phyloP scores from a whole-genome alignment of 2,329 filamentous ascomycete species.

The Camillea tinctor region DNA sequence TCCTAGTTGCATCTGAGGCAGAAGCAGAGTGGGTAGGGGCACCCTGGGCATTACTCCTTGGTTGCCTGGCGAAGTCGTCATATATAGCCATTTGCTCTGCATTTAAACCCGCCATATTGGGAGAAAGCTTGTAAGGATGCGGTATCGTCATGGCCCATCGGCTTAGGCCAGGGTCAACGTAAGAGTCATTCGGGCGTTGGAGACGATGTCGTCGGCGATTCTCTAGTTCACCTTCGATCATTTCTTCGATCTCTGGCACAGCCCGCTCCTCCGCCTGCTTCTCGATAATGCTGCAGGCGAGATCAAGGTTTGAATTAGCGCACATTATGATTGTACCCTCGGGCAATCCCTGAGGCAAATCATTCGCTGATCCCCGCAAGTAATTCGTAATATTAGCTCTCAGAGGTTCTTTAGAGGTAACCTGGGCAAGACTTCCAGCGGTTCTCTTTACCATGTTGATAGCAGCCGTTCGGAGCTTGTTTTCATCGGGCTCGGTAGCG shows the following conservation, averaged over 20 bases:
- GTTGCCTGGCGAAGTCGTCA: conserved; percentile 89
- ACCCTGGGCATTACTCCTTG: conserved; percentile 59
- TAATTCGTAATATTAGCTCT: conserved; percentile 98
- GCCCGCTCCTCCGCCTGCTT: conserved; percentile 93
- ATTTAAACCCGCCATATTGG: conserved; percentile 70
- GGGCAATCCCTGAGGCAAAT: conserved; percentile 77
- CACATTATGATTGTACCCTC: conserved; percentile 98
- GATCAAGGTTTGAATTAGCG: conserved; percentile 94
- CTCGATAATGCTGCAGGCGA: conserved; percentile 91
- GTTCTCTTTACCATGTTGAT: conserved; percentile 94
- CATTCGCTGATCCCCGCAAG: conserved; percentile 68
- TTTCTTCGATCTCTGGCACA: conserved; percentile 89
- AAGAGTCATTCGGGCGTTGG: conserved; percentile 77
- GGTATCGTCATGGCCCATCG: conserved; percentile 94
- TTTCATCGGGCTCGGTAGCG: conserved; percentile 86
- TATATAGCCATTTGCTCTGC: conserved; percentile 93
- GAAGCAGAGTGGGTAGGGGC: conserved; percentile 57
- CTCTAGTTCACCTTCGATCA: conserved; percentile 80
- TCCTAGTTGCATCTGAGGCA: conserved; percentile 59
- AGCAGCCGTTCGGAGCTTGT: conserved; percentile 79
- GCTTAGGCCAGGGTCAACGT: conserved; percentile 77
- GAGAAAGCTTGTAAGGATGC: conserved; percentile 84
- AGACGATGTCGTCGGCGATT: conserved; percentile 72
- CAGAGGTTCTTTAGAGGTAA: conserved; percentile 97
- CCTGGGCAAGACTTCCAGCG: conserved; percentile 87